phyloP scores from a whole-genome alignment of 768 basidiomycete species.

The Floccularia luteovirens region DNA sequence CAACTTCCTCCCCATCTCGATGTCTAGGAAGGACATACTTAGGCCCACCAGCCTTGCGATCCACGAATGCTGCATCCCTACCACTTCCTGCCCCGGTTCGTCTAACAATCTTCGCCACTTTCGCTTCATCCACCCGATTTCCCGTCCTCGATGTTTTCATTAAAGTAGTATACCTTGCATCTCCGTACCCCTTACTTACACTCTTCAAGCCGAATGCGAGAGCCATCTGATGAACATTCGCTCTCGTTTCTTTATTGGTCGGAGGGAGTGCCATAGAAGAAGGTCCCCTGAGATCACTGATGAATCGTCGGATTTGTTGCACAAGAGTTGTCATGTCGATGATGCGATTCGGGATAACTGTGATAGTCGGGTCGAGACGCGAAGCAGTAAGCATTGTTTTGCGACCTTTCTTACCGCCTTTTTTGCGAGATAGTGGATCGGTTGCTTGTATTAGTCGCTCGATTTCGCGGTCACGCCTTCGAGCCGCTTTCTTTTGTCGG shows the following conservation, averaged over 20 bases:
- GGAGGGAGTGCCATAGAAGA: constrained; percentile 67
- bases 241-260: constrained; percentile 64
- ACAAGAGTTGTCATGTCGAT: constrained; percentile 65
- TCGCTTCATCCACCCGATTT: constrained; percentile 46
- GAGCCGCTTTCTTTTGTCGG: constrained; percentile 68
- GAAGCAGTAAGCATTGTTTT: constrained; percentile 61
- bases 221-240: constrained; percentile 77
- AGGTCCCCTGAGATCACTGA: constrained; percentile 43
- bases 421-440: constrained; percentile 56
- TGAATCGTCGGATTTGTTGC: constrained; percentile 62
- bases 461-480: constrained; percentile 32
- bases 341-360: constrained; percentile 39
- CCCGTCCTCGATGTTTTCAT: constrained; percentile 59
- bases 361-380: constrained; percentile 36
- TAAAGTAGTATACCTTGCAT: constrained; percentile 70
- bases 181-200: constrained; percentile 63
- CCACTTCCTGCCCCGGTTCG: constrained; percentile 26
- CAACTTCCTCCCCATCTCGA: constrained; percentile 83
- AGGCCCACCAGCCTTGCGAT: constrained; percentile 18
- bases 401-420: constrained; percentile 60
- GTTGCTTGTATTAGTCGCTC: constrained; percentile 48
- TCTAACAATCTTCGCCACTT: constrained; percentile 39
- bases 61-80: constrained; percentile 25
- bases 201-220: constrained; percentile 71
- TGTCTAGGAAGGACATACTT: constrained; percentile 35